phyloP scores from a whole-genome alignment of 2,329 filamentous ascomycete genomes.

The Chaetomium globosum region DNA sequence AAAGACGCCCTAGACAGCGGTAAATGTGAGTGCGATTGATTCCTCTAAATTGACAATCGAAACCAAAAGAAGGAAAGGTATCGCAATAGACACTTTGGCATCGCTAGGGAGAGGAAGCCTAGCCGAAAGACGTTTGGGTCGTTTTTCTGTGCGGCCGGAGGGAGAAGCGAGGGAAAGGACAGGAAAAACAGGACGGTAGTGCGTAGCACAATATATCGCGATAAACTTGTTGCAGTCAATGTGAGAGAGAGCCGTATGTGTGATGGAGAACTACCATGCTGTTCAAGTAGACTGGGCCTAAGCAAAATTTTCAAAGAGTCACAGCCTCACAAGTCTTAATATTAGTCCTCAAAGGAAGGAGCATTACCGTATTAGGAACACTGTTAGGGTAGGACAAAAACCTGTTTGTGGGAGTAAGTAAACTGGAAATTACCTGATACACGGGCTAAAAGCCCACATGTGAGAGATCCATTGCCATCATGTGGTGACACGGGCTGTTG shows the following conservation, averaged over 20 bases:
- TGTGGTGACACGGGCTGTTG: background rate
- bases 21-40: background rate
- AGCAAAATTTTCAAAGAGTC: background rate
- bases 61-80: background rate
- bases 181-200: background rate
- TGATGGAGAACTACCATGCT: background rate
- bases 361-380: background rate
- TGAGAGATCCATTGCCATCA: background rate
- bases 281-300: background rate
- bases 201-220: background rate
- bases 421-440: background rate
- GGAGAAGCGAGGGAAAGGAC: background rate
- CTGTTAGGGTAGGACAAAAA: background rate
- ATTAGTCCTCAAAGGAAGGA: background rate
- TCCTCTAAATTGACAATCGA: background rate
- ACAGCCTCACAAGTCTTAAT: too few species aligned
- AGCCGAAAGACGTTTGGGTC: background rate
- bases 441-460: background rate
- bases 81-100: background rate
- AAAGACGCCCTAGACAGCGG: background rate
- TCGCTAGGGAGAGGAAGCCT: background rate
- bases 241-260: background rate
- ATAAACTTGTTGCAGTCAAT: background rate
- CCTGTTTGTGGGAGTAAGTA: background rate
- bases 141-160: background rate